phyloP scores from a whole-genome alignment of 2,329 filamentous ascomycete genomes.

The Colletotrichum cordylinicola region DNA sequence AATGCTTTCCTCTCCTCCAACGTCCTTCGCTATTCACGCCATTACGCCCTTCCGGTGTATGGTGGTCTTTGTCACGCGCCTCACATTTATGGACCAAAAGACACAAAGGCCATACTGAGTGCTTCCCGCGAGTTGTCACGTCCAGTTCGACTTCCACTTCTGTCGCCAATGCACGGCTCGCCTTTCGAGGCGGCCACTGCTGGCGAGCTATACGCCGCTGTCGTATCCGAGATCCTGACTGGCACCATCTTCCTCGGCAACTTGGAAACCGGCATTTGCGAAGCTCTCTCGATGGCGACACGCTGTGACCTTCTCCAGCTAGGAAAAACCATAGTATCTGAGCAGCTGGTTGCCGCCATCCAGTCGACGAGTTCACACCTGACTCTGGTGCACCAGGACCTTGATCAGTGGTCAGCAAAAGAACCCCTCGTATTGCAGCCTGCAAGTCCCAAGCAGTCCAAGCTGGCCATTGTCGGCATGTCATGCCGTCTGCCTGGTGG shows the following conservation, averaged over 20 bases:
- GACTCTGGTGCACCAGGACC: no score
- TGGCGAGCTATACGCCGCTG: constrained; percentile 1
- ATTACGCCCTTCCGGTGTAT: constrained; percentile 39
- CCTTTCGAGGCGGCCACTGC: constrained; percentile 11
- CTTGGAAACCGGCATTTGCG: no score
- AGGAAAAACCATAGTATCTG: no score
- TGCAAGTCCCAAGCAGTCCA: background rate
- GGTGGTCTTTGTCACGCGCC: constrained; percentile 43
- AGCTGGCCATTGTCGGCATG: constrained; percentile 41
- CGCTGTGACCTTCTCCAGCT: background rate
- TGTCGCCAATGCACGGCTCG: background rate
- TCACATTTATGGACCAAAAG: constrained; percentile 40
- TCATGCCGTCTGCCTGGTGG: constrained; percentile 33
- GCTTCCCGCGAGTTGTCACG: no score
- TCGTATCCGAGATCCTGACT: constrained; percentile 21
- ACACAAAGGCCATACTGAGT: constrained; percentile 29
- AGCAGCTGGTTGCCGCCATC: no score
- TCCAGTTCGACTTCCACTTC: background rate
- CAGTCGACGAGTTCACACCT: no score
- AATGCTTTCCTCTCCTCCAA: background rate
- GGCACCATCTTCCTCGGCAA: background rate
- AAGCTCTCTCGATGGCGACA: background rate
- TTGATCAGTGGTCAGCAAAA: background rate
- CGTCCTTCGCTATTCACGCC: constrained; percentile 29
- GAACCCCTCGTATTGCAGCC: background rate